A percentile compares a stretch with the other conserved stretches of the same genome.
Conservation (phyloP, 192 early-diverging fungal species). For the Pilaira anomala region DNA sequence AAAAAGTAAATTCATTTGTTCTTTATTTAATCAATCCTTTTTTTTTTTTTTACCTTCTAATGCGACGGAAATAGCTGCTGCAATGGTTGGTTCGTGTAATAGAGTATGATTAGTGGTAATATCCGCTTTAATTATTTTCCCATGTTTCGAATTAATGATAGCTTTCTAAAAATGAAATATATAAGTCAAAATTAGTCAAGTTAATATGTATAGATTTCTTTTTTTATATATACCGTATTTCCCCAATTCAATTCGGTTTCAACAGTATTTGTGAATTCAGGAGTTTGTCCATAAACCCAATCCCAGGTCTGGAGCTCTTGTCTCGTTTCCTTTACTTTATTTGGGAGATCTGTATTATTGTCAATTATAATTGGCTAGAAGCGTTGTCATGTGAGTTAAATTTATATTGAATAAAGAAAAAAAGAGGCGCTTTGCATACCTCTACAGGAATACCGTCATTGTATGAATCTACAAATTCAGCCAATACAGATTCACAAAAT, state of each 20-base stretch:
- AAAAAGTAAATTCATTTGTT: too few species aligned
- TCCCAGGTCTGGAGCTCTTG: slow-evolving; percentile 67
- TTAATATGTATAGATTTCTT: not conserved
- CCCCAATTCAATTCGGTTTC: slow-evolving; percentile 54
- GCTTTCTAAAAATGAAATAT: slow-evolving; percentile 14
- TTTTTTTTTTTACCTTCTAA: slow-evolving; percentile 21
- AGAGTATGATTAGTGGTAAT: slow-evolving; percentile 4
- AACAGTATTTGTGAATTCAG: slow-evolving; percentile 72
- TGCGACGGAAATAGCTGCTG: slow-evolving; percentile 20
- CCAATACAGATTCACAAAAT: slow-evolving; percentile 74
- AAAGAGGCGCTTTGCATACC: slow-evolving; percentile 1
- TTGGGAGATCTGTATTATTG: slow-evolving; percentile 21
- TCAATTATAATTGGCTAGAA: slow-evolving; percentile 30
- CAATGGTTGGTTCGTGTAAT: slow-evolving; percentile 30
- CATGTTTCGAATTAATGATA: slow-evolving; percentile 26
- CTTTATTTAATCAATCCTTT: not conserved
- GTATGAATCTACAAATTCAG: slow-evolving; percentile 68
- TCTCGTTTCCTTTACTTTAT: slow-evolving; percentile 24
- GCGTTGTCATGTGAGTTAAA: not conserved
- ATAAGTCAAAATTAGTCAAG: not conserved
- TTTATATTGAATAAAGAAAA: not conserved
- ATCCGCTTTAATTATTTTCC: slow-evolving; percentile 24
- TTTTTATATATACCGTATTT: slow-evolving; percentile 41
- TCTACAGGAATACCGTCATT: slow-evolving; percentile 28
- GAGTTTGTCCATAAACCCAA: slow-evolving; percentile 92